These are phyloP conservation scores for Malus sylvestris DNA, from an alignment of 306 rosid species.

Conservation along the genomic window DNA sequence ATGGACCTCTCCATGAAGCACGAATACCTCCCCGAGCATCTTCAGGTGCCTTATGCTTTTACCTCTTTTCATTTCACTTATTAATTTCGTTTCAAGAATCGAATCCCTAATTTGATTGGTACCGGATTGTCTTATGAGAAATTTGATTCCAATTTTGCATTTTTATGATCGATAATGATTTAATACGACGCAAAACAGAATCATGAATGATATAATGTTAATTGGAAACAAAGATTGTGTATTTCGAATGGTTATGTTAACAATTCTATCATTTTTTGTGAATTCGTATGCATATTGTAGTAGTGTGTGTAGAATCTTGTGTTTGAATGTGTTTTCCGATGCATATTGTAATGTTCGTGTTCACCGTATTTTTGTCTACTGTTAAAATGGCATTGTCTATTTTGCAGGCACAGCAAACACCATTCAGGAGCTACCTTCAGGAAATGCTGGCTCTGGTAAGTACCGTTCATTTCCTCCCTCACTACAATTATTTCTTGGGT, in stretches of 20 bases:
- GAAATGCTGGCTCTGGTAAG: constrained; percentile 79
- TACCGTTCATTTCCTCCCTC: not conserved
- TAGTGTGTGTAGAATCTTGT: not conserved
- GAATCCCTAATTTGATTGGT: not conserved
- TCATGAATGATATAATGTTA: not conserved
- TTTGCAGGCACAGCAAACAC: constrained; percentile 84
- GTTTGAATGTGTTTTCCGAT: not conserved
- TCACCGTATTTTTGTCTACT: not conserved
- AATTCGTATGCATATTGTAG: too few relatives aligned
- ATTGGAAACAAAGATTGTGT: not conserved
- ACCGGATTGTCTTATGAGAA: not conserved
- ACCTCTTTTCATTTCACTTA: not conserved
- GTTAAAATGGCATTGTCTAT: not conserved
- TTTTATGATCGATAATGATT: not conserved
- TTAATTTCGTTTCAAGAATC: not conserved
- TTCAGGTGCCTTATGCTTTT: constrained; percentile 51
- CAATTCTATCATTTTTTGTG: not conserved
- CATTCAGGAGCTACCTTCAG: constrained; percentile 89
- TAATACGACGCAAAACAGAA: not conserved
- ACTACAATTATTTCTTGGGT: not conserved
- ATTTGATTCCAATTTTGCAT: not conserved
- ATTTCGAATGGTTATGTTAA: not conserved
- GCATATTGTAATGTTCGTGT: not conserved
- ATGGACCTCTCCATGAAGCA: constrained; percentile 98
- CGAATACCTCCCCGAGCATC: constrained; percentile 66